Evolutionary conservation across 768 basidiomycete genomes (phyloP).

Genomic region (Suillus americanus): DNA sequence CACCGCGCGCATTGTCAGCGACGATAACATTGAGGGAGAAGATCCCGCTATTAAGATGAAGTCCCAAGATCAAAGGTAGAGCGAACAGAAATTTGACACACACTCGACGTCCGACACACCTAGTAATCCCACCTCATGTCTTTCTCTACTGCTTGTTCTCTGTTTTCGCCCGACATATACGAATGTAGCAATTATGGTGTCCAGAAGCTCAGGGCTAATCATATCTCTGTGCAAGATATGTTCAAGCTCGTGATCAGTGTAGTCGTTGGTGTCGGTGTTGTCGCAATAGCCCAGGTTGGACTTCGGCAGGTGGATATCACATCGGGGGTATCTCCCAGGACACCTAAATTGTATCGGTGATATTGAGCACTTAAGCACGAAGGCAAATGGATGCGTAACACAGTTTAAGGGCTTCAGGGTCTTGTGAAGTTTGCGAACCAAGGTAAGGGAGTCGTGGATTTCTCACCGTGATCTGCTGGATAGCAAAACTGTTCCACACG

Average conservation of each 20-base stretch:
- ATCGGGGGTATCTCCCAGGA: background rate
- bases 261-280: background rate
- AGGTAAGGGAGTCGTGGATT: too few species aligned
- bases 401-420: too few species aligned
- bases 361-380: background rate
- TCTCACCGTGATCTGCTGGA: too few species aligned
- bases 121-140: conserved; percentile 3
- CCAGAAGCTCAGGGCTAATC: conserved; percentile 3
- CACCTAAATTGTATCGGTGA: conserved; percentile 1
- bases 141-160: conserved; percentile 1
- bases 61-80: background rate
- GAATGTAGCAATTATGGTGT: conserved; percentile 9
- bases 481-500: too few species aligned
- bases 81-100: background rate
- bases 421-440: too few species aligned
- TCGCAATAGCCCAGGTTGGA: background rate
- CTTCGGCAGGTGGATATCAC: background rate
- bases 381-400: too few species aligned
- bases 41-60: background rate
- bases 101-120: background rate
- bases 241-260: conserved; percentile 7
- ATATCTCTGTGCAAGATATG: background rate
- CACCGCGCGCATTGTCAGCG: background rate
- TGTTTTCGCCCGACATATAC: conserved; percentile 9
- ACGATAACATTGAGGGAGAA: background rate